Conservation (phyloP, 108 stramenopile species). For the Cyclotella choctawhatcheeana region DNA sequence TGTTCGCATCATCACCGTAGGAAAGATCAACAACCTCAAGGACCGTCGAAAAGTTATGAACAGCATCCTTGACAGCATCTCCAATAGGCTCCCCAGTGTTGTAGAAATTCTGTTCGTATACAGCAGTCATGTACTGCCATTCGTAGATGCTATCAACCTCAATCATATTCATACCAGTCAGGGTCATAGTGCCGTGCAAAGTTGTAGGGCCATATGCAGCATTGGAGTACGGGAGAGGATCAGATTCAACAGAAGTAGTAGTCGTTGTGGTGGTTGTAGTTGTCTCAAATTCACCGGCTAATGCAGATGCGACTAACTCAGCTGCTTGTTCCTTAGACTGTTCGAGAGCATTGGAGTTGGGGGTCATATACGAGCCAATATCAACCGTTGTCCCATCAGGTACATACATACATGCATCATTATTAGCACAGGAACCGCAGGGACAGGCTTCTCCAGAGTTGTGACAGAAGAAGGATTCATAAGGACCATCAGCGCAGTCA, state of each 20-base stretch:
- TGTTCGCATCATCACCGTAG: not conserved
- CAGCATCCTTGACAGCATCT: conserved; percentile 8
- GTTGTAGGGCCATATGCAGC: conserved; percentile 4
- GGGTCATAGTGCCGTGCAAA: conserved; percentile 19
- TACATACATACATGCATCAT: conserved; percentile 33
- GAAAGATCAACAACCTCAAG: conserved; percentile 4
- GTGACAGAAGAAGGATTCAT: conserved; percentile 25
- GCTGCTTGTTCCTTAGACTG: conserved; percentile 15
- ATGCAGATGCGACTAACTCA: conserved; percentile 14
- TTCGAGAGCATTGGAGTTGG: not conserved
- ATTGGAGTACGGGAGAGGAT: conserved; percentile 5
- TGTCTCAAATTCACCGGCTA: conserved; percentile 3
- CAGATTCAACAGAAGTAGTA: not conserved
- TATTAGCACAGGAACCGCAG: conserved; percentile 18
- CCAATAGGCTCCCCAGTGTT: not conserved
- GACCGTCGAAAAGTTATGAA: conserved; percentile 1
- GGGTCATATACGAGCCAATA: conserved; percentile 28
- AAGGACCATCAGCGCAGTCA: not conserved
- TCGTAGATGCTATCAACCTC: conserved; percentile 17
- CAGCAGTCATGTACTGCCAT: conserved; percentile 32
- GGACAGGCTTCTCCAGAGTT: conserved; percentile 23
- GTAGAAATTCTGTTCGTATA: conserved; percentile 35
- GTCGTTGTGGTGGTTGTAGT: not conserved
- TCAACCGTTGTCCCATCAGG: conserved; percentile 1
- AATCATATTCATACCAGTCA: conserved; percentile 24